Evolutionary conservation across 108 stramenopile genomes (phyloP).

Genomic region (Nannochloropsis salina): DNA sequence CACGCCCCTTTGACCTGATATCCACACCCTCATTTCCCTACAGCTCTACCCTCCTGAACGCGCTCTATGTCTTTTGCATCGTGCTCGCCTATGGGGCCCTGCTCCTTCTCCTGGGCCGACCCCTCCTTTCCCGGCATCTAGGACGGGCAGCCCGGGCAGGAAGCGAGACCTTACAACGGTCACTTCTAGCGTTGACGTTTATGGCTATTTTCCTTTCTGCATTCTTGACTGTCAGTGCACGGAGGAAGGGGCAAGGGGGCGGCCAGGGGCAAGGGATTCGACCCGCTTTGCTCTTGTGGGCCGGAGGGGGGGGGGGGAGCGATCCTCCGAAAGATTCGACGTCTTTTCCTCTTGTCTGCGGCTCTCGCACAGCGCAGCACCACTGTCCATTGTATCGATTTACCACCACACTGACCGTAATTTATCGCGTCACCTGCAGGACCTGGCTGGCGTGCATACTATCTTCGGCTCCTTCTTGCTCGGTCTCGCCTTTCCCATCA

Average conservation of each 20-base stretch:
- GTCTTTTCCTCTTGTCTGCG: too few relatives aligned
- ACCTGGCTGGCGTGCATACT: not conserved
- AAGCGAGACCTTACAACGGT: not conserved
- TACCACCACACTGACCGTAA: too few relatives aligned
- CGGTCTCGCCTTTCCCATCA: not conserved
- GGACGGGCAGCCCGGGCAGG: not conserved
- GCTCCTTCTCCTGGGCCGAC: not conserved
- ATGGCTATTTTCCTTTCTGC: not conserved
- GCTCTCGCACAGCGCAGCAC: too few relatives aligned
- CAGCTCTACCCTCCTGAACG: not conserved
- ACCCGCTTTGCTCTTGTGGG: too few relatives aligned
- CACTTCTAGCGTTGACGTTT: not conserved
- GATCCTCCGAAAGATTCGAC: too few relatives aligned
- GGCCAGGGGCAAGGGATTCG: too few relatives aligned
- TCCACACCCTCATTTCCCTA: not conserved
- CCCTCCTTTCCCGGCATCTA: not conserved
- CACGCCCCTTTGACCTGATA: too few relatives aligned
- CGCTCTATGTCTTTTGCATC: not conserved
- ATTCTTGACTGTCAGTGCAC: not conserved
- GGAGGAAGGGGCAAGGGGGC: not conserved
- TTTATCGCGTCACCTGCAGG: not conserved
- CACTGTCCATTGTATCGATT: too few relatives aligned
- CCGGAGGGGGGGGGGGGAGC: too few relatives aligned
- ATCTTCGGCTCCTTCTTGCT: conserved; percentile 17
- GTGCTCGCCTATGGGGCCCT: not conserved